A percentile compares a stretch with the other conserved stretches of the same genome.
Conservation (phyloP, 2,329 filamentous ascomycete genomes). For the Penicillium sp. region DNA sequence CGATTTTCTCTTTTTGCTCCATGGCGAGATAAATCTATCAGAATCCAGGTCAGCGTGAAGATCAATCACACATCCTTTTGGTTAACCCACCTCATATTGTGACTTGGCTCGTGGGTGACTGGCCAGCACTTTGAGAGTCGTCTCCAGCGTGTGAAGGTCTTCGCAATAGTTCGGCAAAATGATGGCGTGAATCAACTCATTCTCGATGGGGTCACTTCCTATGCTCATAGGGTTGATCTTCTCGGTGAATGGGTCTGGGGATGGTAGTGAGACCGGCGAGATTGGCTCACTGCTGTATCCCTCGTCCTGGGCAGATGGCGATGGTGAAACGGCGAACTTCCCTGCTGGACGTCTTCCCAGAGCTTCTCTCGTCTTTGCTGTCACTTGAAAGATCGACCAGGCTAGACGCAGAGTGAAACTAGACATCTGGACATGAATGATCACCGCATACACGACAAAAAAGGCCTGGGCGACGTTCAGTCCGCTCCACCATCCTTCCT, state of each 20-base stretch:
- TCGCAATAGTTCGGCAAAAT: constrained; percentile 75
- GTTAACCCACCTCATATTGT: constrained; percentile 65
- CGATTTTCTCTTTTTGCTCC: constrained; percentile 66
- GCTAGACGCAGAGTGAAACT: constrained; percentile 54
- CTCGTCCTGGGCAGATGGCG: not conserved
- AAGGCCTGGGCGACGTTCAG: constrained; percentile 32
- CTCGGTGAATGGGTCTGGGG: constrained; percentile 3
- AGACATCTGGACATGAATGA: constrained; percentile 65
- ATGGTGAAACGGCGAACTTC: not conserved
- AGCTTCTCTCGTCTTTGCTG: constrained; percentile 20
- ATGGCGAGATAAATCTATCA: constrained; percentile 68
- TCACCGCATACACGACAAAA: constrained; percentile 65
- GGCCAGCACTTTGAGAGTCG: constrained; percentile 68
- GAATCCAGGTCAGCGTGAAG: not conserved
- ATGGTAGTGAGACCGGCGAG: constrained; percentile 7
- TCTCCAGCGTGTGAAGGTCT: constrained; percentile 65
- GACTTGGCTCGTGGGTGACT: constrained; percentile 63
- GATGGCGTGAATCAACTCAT: constrained; percentile 62
- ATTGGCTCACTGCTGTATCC: constrained; percentile 11
- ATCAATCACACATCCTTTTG: not conserved
- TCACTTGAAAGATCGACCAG: constrained; percentile 48
- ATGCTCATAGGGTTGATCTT: constrained; percentile 53
- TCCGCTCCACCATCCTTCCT: constrained; percentile 12
- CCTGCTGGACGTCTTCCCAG: constrained; percentile 16
- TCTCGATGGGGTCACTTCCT: constrained; percentile 49